Percentiles rank a stretch among this genome's conserved stretches.
phyloP scores from a whole-genome alignment of 306 rosid genomes.

The Oemleria cerasiformis region DNA sequence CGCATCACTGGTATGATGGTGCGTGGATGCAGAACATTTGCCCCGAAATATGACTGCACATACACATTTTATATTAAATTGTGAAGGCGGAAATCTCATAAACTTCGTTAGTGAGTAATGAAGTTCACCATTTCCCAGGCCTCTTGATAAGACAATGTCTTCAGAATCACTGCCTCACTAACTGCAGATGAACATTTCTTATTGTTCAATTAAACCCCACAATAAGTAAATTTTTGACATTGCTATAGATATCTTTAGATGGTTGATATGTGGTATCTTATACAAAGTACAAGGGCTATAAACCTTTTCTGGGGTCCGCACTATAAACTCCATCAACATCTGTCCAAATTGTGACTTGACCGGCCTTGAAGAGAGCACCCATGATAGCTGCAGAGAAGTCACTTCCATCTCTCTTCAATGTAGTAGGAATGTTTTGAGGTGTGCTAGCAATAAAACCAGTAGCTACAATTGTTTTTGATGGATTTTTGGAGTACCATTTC shows the following conservation, averaged over 20 bases:
- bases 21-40: conserved; percentile 98
- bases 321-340: conserved; percentile 98
- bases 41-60: conserved; percentile 97
- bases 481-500: conserved; percentile 69
- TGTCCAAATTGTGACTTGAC: conserved; percentile 96
- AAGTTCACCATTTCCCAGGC: conserved; percentile 98
- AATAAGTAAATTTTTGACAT: conserved; percentile 6
- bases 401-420: conserved; percentile 98
- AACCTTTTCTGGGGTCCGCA: conserved; percentile 98
- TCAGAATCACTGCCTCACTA: conserved; percentile 91
- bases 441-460: conserved; percentile 99
- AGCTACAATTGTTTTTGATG: conserved; percentile 69
- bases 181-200: conserved; percentile 59
- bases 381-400: conserved; percentile 97
- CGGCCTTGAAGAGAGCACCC: conserved; percentile 77
- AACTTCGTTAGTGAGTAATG: conserved; percentile 14
- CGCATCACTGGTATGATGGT: conserved; percentile 95
- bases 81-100: conserved; percentile 16
- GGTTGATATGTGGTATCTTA: not conserved
- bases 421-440: conserved; percentile 79
- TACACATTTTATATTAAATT: conserved; percentile 12
- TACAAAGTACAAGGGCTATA: conserved; percentile 22
- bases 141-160: conserved; percentile 91
- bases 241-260: not conserved
- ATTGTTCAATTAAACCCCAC: conserved; percentile 14